phyloP scores from a whole-genome alignment of 176 grass and related monocot genomes.

The Aechmea fasciata region DNA sequence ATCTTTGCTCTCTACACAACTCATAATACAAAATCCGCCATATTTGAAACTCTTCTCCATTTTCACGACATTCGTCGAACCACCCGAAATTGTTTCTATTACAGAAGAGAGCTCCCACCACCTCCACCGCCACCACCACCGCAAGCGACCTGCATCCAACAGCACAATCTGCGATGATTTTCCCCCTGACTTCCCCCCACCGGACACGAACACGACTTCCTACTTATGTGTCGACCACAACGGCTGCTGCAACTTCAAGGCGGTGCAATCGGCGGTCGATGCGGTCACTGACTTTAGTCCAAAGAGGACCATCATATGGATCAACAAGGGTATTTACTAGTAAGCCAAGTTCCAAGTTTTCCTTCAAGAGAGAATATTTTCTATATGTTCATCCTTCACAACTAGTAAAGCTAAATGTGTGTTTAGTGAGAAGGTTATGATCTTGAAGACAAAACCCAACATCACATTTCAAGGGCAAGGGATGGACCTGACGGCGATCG shows the following conservation, averaged over 20 bases:
- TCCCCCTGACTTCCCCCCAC: conserved; percentile 45
- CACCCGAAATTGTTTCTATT: background rate
- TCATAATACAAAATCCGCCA: conserved; percentile 7
- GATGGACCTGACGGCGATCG: conserved; percentile 50
- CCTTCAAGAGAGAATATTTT: background rate
- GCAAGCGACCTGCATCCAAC: background rate
- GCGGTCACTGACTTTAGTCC: conserved; percentile 31
- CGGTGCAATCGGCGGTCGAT: conserved; percentile 49
- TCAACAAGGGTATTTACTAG: conserved; percentile 82
- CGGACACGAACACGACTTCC: conserved; percentile 19
- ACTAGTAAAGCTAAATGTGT: conserved; percentile 16
- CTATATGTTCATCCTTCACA: background rate
- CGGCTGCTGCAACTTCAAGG: conserved; percentile 71
- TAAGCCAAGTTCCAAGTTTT: conserved; percentile 22
- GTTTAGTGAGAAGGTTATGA: conserved; percentile 67
- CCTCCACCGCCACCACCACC: background rate
- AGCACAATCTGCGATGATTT: conserved; percentile 54
- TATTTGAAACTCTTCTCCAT: conserved; percentile 8
- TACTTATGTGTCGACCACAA: conserved; percentile 65
- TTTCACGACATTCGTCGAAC: conserved; percentile 11
- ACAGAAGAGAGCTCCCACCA: background rate
- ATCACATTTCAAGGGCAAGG: conserved; percentile 93
- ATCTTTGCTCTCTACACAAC: conserved; percentile 24
- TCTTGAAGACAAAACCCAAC: conserved; percentile 59
- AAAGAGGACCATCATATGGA: conserved; percentile 70